phyloP scores from a whole-genome alignment of 768 basidiomycete genomes.

The Punctularia strigosozonata region DNA sequence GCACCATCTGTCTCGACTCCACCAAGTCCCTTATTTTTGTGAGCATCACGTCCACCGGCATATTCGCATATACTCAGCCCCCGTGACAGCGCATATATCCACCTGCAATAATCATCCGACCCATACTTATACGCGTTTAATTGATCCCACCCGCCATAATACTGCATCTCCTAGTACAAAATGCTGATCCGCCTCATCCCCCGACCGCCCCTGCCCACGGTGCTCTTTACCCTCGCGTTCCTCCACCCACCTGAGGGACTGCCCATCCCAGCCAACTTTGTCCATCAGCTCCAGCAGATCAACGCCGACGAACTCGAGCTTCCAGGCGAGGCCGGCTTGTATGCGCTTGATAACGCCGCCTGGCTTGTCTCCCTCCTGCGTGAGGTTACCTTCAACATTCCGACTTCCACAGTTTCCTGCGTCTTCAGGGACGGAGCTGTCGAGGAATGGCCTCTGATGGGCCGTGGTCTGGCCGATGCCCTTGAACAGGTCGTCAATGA shows the following conservation, averaged over 20 bases:
- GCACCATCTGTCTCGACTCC: no score
- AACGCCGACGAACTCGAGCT: conserved; percentile 39
- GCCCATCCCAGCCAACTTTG: conserved; percentile 41
- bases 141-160: no score
- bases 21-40: no score
- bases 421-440: conserved; percentile 44
- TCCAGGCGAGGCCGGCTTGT: conserved; percentile 37
- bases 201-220: conserved; percentile 32
- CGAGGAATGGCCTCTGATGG: conserved; percentile 35
- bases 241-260: conserved; percentile 26
- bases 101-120: no score
- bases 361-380: conserved; percentile 42
- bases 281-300: conserved; percentile 37
- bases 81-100: no score
- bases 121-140: no score
- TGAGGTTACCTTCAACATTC: conserved; percentile 54
- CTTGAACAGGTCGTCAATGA: conserved; percentile 41
- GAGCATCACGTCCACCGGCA: no score
- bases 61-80: no score
- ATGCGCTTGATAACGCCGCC: conserved; percentile 49
- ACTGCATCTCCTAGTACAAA: conserved; percentile 2
- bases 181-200: conserved; percentile 52
- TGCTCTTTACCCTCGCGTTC: conserved; percentile 50
- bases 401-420: conserved; percentile 32
- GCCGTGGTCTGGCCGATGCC: conserved; percentile 26